phyloP scores from a whole-genome alignment of 345 rosid genomes.

The Eucalyptus erythrocorys region DNA sequence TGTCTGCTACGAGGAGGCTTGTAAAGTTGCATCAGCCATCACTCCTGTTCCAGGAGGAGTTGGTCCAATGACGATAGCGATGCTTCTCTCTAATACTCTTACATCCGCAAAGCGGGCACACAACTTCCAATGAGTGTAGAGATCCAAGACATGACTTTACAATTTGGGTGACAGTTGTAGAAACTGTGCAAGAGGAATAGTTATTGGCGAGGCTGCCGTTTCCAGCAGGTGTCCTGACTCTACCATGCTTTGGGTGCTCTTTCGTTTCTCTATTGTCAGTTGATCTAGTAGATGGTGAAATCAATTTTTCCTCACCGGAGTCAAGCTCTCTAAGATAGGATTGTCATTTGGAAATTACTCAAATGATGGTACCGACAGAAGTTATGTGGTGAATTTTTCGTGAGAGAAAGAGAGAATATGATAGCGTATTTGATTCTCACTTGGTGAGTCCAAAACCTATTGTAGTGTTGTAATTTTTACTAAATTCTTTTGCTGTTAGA shows the following conservation, averaged over 20 bases:
- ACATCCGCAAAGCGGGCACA: slow-evolving; percentile 54
- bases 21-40: slow-evolving; percentile 59
- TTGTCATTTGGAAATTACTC: background rate
- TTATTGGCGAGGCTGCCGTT: background rate
- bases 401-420: background rate
- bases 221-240: background rate
- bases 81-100: slow-evolving; percentile 85
- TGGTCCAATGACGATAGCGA: slow-evolving; percentile 90
- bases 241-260: background rate
- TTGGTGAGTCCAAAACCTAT: background rate
- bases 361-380: background rate
- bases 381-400: background rate
- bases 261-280: background rate
- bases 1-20: slow-evolving; percentile 70
- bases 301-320: background rate
- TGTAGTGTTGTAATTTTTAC: background rate
- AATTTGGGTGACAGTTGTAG: background rate
- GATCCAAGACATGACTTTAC: background rate
- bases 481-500: background rate
- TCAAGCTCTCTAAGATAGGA: background rate
- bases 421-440: background rate
- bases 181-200: background rate
- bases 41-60: slow-evolving; percentile 93
- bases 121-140: slow-evolving; percentile 25
- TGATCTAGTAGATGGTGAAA: background rate